Base-by-base conservation (phyloP, 192 early-diverging fungal species). In the Coemansia sp. region DNA sequence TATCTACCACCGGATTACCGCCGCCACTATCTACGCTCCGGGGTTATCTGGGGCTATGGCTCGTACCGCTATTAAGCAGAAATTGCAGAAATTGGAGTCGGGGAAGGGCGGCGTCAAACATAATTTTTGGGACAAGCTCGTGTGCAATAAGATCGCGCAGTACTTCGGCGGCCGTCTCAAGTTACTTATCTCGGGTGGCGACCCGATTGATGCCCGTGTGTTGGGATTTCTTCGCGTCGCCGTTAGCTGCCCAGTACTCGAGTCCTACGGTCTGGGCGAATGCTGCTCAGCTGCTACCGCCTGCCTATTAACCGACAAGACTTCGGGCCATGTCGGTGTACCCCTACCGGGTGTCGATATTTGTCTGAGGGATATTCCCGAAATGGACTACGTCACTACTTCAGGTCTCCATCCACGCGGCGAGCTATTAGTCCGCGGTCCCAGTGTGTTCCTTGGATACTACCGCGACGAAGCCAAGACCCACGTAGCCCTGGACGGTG, bases 381-480 rank as follows among this genome's bases (percentile, higher is more conserved):
- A 88, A 37, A 94, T 98, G 91, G 88, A 89, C 55, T 96, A 96
- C 73, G 79, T 83, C 23, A 87, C 90, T 2, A 87, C 82, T 37
- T 89, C 93, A 70, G 87, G 89, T 57, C 92, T 93, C 35, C 73
- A 84, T 63, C 88, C 95, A 37, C 88, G 97, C 39, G 95, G 96
- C 57, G 96, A 98, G 77, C 88, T 98, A 60, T 91, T 90, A 78
- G 77, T 93, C 40, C 90, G 92, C 37, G 94, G 94, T n/a, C 40
- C 84, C 38, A 83, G 77, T 55, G 85, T 89, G 23, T 90, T 95
- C 74, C 70, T 77, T 17, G 94, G 91, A 2, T 98, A 96, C 75
- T 95, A 89, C 84, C 92, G 94, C 67, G 83, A 88, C 55, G 88
- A 89, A 21, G 88, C 85, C 17, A 90, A 93, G 68, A 95, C 96